phyloP scores from a whole-genome alignment of 2,329 filamentous ascomycete species.

The Microcera coccophila region DNA sequence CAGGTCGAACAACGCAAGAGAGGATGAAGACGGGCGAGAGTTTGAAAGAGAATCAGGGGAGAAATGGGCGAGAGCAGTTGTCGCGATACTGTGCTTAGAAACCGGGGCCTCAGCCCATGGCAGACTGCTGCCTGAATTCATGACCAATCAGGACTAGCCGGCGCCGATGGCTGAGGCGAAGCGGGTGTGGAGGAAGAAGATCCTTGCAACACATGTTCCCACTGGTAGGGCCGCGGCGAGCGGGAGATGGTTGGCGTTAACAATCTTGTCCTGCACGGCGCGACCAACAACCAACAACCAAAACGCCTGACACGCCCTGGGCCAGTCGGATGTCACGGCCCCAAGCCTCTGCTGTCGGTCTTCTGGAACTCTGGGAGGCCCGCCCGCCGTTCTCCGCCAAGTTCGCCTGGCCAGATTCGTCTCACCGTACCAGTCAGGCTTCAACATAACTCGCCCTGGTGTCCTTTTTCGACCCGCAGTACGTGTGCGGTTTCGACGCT shows the following conservation, averaged over 20 bases:
- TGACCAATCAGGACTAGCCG: conserved; percentile 18
- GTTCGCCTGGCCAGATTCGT: conserved; percentile 8
- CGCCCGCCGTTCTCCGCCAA: conserved; percentile 16
- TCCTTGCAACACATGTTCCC: conserved; percentile 16
- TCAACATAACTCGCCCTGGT: conserved; percentile 11
- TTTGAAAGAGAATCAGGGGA: conserved; percentile 8
- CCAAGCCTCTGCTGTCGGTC: no score
- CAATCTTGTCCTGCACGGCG: no score
- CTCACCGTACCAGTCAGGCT: background rate
- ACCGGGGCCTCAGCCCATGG: conserved; percentile 27
- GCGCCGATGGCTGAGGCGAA: conserved; percentile 26
- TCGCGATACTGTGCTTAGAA: conserved; percentile 26
- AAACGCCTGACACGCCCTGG: background rate
- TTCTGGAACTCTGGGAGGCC: conserved; percentile 9
- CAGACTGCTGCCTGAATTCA: conserved; percentile 33
- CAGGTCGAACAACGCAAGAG: conserved; percentile 15
- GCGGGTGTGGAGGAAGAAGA: conserved; percentile 22
- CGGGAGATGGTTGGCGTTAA: conserved; percentile 14
- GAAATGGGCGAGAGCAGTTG: conserved; percentile 13
- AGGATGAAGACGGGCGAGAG: conserved; percentile 9
- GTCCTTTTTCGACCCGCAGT: conserved; percentile 9
- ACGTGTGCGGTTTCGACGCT: conserved; percentile 2
- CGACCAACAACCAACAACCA: no score
- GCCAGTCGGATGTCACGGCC: background rate
- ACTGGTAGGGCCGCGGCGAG: conserved; percentile 6